Percentiles rank a stretch among this genome's conserved stretches.
phyloP scores from a whole-genome alignment of 441 rosid genomes.

The Populus trichocarpa region DNA sequence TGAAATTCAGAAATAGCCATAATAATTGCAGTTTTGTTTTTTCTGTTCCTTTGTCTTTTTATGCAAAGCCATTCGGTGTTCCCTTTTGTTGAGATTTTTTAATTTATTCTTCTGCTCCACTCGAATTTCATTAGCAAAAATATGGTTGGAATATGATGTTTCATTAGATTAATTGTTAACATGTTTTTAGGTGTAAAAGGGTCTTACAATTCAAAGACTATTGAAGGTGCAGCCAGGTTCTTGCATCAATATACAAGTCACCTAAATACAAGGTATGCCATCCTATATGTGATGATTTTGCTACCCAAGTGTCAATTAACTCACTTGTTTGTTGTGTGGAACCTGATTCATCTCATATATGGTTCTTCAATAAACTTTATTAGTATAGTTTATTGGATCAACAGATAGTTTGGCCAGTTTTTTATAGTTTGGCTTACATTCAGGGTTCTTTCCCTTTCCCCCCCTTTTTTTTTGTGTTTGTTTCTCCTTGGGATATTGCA shows the following conservation, averaged over 20 bases:
- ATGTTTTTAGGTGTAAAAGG: slow-evolving; percentile 62
- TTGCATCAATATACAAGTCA: slow-evolving; percentile 56
- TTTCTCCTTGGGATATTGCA: neutral
- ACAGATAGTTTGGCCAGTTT: neutral
- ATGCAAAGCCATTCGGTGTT: neutral
- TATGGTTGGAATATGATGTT: neutral
- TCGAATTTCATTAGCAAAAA: neutral
- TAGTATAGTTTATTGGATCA: neutral
- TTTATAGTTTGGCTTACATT: neutral
- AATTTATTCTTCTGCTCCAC: neutral
- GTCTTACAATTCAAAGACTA: slow-evolving; percentile 66
- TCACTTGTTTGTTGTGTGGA: slow-evolving; percentile 1
- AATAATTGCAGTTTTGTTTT: neutral
- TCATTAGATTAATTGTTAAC: slow-evolving; percentile 1
- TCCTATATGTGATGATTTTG: slow-evolving; percentile 7
- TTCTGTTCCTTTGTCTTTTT: neutral
- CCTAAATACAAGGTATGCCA: slow-evolving; percentile 49
- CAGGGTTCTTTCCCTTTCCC: neutral
- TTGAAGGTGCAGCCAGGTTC: slow-evolving; percentile 59
- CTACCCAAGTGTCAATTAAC: neutral
- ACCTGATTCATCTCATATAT: neutral
- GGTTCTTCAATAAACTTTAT: neutral
- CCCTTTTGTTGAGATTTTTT: neutral
- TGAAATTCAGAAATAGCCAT: neutral
- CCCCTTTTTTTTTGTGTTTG: neutral